Evolutionary conservation across 768 basidiomycete genomes (phyloP).

Genomic region (Leccinum subtestaceum): DNA sequence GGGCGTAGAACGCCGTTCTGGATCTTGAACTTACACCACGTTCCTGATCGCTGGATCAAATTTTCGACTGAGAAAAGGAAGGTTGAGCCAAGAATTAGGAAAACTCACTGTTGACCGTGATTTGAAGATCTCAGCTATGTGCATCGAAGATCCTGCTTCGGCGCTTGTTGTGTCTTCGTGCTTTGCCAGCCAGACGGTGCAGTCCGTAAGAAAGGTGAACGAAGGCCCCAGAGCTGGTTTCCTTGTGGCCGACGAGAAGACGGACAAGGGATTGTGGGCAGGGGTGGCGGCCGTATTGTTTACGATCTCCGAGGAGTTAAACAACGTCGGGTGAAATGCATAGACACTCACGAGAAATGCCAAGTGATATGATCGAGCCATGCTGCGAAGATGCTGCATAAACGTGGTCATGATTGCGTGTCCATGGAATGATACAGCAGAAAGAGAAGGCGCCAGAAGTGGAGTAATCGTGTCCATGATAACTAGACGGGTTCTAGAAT

Average conservation of each 20-base stretch:
- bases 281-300: slow-evolving; percentile 48
- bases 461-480: slow-evolving; percentile 68
- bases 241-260: slow-evolving; percentile 37
- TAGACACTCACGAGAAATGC: slow-evolving; percentile 51
- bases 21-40: slow-evolving; percentile 42
- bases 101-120: slow-evolving; percentile 41
- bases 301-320: slow-evolving; percentile 45
- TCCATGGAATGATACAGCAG: slow-evolving; percentile 66
- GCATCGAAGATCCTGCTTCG: slow-evolving; percentile 23
- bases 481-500: slow-evolving; percentile 40
- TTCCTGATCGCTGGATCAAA: slow-evolving; percentile 34
- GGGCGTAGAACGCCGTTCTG: slow-evolving; percentile 30
- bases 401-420: slow-evolving; percentile 72
- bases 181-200: slow-evolving; percentile 65
- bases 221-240: slow-evolving; percentile 78
- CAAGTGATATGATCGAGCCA: slow-evolving; percentile 44
- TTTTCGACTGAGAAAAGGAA: background rate
- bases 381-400: slow-evolving; percentile 58
- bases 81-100: background rate
- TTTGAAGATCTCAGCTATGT: slow-evolving; percentile 41
- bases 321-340: background rate
- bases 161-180: slow-evolving; percentile 8
- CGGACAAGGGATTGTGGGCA: slow-evolving; percentile 33
- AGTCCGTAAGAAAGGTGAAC: slow-evolving; percentile 70
- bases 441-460: slow-evolving; percentile 60